These are phyloP conservation scores for Globisporangium rhizosaccharum DNA, from an alignment of 352 stramenopile species.

Conservation along the genomic window DNA sequence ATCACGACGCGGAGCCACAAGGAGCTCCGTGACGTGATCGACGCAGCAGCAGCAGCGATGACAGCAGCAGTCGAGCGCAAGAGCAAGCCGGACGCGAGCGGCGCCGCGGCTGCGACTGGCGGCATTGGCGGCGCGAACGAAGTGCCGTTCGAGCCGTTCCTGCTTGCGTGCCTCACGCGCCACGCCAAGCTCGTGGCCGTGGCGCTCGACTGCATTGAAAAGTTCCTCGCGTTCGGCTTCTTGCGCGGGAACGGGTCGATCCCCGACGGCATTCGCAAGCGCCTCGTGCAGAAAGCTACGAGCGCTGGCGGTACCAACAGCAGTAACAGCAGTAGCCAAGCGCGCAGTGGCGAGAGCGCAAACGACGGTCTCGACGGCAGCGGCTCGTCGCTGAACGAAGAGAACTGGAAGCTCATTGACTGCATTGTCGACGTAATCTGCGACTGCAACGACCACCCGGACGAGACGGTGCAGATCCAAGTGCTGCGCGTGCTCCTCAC, in stretches of 20 bases:
- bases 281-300: conserved; percentile 50
- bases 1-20: conserved; percentile 62
- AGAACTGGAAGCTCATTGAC: conserved; percentile 80
- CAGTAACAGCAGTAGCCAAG: conserved; percentile 9
- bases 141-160: conserved; percentile 70
- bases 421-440: conserved; percentile 87
- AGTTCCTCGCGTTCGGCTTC: conserved; percentile 87
- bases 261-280: conserved; percentile 54
- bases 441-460: conserved; percentile 86
- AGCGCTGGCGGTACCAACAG: conserved; percentile 12
- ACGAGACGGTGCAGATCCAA: conserved; percentile 91
- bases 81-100: conserved; percentile 11
- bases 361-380: conserved; percentile 15
- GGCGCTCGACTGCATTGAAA: conserved; percentile 88
- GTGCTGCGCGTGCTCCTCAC: conserved; percentile 90
- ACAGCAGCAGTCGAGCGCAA: conserved; percentile 29
- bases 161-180: conserved; percentile 67
- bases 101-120: not conserved
- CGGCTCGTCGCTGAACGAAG: conserved; percentile 26
- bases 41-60: conserved; percentile 43
- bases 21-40: conserved; percentile 67
- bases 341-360: conserved; percentile 2
- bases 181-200: conserved; percentile 73
- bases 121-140: conserved; percentile 28
- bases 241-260: conserved; percentile 58